Conservation (phyloP, 495 filamentous ascomycete species). For the Emericellopsis terricola region DNA sequence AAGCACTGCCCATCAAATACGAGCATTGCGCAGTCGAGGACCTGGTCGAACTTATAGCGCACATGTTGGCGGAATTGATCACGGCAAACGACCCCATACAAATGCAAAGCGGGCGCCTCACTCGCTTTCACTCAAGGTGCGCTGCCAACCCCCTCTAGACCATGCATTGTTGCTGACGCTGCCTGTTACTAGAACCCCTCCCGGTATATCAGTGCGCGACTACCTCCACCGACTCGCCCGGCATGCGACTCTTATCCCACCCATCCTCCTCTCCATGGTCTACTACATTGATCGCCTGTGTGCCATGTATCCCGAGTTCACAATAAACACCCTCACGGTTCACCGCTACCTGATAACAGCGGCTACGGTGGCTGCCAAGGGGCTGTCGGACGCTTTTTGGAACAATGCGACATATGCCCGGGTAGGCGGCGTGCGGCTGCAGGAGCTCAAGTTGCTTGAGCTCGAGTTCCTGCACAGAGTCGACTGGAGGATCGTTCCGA, state of each 20-base stretch:
- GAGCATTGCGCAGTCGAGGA: conserved; percentile 63
- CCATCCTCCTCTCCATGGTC: conserved; percentile 97
- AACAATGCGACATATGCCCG: conserved; percentile 91
- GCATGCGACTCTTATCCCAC: conserved; percentile 82
- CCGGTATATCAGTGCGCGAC: conserved; percentile 81
- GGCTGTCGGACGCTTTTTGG: conserved; percentile 91
- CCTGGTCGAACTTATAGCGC: conserved; percentile 74
- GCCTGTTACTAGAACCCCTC: conserved; percentile 45
- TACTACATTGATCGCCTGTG: conserved; percentile 97
- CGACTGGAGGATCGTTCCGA: conserved; percentile 92
- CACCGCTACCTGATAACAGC: conserved; percentile 94
- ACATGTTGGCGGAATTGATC: conserved; percentile 91
- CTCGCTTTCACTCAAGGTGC: conserved; percentile 86
- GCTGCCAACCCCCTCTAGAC: neutral
- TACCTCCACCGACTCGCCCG: conserved; percentile 85
- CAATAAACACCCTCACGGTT: conserved; percentile 83
- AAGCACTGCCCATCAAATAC: conserved; percentile 59
- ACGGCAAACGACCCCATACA: conserved; percentile 82
- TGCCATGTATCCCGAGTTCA: conserved; percentile 79
- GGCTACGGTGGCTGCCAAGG: conserved; percentile 89
- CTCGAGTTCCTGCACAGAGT: conserved; percentile 81
- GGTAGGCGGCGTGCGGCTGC: conserved; percentile 77
- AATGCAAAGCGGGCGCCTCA: conserved; percentile 64
- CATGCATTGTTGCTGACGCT: neutral
- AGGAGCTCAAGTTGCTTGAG: conserved; percentile 82